These are phyloP conservation scores for Saturnispora hagleri DNA, from an alignment of 805 yeast genomes.

Conservation along the genomic window DNA sequence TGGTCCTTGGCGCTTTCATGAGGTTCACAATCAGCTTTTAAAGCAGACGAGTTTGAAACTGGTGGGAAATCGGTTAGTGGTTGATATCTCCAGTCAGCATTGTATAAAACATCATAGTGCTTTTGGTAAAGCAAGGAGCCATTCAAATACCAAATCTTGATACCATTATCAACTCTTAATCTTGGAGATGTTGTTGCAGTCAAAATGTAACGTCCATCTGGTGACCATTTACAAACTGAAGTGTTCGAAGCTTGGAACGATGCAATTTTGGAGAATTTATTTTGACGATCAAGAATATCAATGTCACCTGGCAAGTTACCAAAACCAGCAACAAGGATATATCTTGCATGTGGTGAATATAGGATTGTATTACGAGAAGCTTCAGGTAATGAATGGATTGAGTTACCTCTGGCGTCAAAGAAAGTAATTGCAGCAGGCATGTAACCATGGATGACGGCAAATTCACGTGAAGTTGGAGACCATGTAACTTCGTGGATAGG, in stretches of 20 bases:
- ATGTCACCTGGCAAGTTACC: slow-evolving; percentile 97
- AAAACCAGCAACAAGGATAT: slow-evolving; percentile 89
- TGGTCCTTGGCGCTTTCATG: slow-evolving; percentile 63
- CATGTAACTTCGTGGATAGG: slow-evolving; percentile 97
- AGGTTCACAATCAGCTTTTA: slow-evolving; percentile 44
- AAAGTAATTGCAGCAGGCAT: slow-evolving; percentile 96
- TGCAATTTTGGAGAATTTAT: slow-evolving; percentile 69
- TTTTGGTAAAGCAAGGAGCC: slow-evolving; percentile 73
- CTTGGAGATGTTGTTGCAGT: slow-evolving; percentile 98
- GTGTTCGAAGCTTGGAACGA: slow-evolving; percentile 89
- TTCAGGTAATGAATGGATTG: slow-evolving; percentile 72
- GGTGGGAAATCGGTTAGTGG: slow-evolving; percentile 45
- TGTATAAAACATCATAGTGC: slow-evolving; percentile 72
- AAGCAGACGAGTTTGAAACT: slow-evolving; percentile 34
- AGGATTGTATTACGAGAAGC: slow-evolving; percentile 83
- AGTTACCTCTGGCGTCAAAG: slow-evolving; percentile 89
- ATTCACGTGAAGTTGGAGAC: slow-evolving; percentile 94
- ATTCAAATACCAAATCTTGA: slow-evolving; percentile 84
- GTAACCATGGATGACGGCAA: slow-evolving; percentile 93
- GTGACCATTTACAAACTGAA: slow-evolving; percentile 96
- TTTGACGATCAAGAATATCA: slow-evolving; percentile 87
- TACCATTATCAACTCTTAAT: slow-evolving; percentile 91
- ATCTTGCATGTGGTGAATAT: slow-evolving; percentile 91
- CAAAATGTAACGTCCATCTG: slow-evolving; percentile 86
- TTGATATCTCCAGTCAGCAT: slow-evolving; percentile 80